phyloP scores from a whole-genome alignment of 1,284 basidiomycete species.

The Cutaneotrichosporon spelunceum region DNA sequence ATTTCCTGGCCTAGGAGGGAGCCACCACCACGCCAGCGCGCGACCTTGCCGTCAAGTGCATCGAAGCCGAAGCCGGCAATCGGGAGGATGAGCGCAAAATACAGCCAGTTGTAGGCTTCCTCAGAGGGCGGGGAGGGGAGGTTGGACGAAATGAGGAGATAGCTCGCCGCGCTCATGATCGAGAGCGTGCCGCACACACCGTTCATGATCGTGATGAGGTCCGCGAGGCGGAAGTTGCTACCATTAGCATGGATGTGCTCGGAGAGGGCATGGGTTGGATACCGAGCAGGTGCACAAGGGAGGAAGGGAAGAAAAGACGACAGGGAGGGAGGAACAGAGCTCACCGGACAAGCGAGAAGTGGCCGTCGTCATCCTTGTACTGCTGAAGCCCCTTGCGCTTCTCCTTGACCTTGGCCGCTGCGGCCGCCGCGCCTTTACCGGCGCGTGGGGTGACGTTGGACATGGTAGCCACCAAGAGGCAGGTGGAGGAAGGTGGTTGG shows the following conservation, averaged over 20 bases:
- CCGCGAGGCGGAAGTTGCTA: constrained; percentile 17
- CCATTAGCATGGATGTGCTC: neutral
- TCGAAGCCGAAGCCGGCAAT: constrained; percentile 97
- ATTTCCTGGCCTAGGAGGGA: constrained; percentile 98
- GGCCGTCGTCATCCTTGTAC: constrained; percentile 82
- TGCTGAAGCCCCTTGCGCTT: constrained; percentile 66
- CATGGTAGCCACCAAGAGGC: constrained; percentile 1
- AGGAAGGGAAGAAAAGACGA: neutral
- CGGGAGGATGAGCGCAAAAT: constrained; percentile 82
- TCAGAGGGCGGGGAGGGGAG: constrained; percentile 39
- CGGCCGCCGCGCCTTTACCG: constrained; percentile 3
- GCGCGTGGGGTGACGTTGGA: constrained; percentile 3
- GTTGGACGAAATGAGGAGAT: constrained; percentile 80
- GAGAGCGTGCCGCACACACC: constrained; percentile 97
- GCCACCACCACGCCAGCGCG: constrained; percentile 90
- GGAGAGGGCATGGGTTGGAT: neutral
- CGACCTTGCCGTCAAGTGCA: constrained; percentile 95
- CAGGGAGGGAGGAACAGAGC: constrained; percentile 26
- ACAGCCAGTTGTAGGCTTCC: constrained; percentile 56
- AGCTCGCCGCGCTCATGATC: constrained; percentile 80
- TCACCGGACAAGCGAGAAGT: constrained; percentile 91
- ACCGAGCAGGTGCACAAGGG: neutral
- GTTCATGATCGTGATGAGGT: constrained; percentile 68
- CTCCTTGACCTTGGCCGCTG: constrained; percentile 29
- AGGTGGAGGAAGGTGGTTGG: neutral